Conservation (phyloP, 2,329 filamentous ascomycete species). For the Cytospora paraplurivora region DNA sequence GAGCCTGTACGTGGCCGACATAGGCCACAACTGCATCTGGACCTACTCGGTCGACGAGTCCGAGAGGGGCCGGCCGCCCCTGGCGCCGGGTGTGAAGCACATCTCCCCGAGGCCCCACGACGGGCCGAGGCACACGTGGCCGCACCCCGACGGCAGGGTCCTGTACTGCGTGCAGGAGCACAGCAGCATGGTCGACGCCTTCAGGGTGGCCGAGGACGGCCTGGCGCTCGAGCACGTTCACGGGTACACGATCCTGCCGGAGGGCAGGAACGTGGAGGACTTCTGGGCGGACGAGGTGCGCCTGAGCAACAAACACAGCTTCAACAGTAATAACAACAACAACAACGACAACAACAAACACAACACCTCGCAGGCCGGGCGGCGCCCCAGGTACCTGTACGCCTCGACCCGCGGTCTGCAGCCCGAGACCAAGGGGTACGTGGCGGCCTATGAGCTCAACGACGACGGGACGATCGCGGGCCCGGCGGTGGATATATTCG, state of each 20-base stretch:
- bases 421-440: conserved; percentile 28
- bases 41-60: conserved; percentile 24
- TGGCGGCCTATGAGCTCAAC: conserved; percentile 28
- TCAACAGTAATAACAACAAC: too few relatives aligned
- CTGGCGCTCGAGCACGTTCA: conserved; percentile 26
- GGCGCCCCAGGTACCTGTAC: conserved; percentile 26
- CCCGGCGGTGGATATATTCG: conserved; percentile 27
- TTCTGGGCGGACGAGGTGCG: conserved; percentile 32
- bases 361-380: not conserved
- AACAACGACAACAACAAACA: too few relatives aligned
- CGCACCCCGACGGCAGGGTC: conserved; percentile 30
- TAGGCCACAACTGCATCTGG: conserved; percentile 31
- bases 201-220: conserved; percentile 19
- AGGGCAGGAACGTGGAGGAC: conserved; percentile 1
- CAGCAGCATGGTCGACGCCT: conserved; percentile 32
- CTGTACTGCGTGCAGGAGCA: conserved; percentile 32
- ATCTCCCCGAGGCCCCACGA: conserved; percentile 26
- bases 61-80: not conserved
- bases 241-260: conserved; percentile 26
- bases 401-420: conserved; percentile 29
- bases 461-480: conserved; percentile 21
- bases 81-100: conserved; percentile 20
- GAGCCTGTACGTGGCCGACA: conserved; percentile 30
- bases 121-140: conserved; percentile 31
- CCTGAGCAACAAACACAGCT: conserved; percentile 11